A percentile compares a stretch with the other conserved stretches of the same genome.
Conservation (phyloP, 805 yeast species). For the Teunomyces panamensis region DNA sequence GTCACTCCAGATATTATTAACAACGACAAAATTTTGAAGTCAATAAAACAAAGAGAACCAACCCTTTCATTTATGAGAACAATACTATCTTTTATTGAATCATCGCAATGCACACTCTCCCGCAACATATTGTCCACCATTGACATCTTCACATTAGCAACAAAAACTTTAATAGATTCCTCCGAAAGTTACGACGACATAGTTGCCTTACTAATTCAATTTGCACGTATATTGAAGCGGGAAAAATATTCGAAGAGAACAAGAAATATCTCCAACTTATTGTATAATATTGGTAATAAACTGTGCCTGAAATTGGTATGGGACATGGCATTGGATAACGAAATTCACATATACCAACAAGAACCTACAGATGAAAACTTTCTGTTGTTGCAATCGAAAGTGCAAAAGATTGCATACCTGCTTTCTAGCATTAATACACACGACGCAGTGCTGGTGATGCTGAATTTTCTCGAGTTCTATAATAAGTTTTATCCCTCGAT, state of each 20-base stretch:
- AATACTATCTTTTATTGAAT: slow-evolving; percentile 1
- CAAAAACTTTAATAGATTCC: slow-evolving; percentile 3
- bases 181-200: background rate
- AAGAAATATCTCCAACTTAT: slow-evolving; percentile 45
- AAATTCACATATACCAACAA: slow-evolving; percentile 18
- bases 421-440: background rate
- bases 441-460: background rate
- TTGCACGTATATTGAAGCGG: slow-evolving; percentile 10
- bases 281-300: slow-evolving; percentile 36
- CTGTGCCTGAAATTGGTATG: background rate
- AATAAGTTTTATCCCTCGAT: background rate
- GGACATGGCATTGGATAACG: slow-evolving; percentile 27
- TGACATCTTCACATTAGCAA: slow-evolving; percentile 9
- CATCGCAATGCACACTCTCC: background rate
- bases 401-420: slow-evolving; percentile 26
- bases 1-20: background rate
- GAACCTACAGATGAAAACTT: slow-evolving; percentile 7
- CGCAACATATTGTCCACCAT: slow-evolving; percentile 3
- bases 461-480: background rate
- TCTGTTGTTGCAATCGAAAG: slow-evolving; percentile 22
- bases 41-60: background rate
- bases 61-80: slow-evolving; percentile 4
- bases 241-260: slow-evolving; percentile 38
- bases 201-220: background rate
- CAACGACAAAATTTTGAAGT: slow-evolving; percentile 2